These are phyloP conservation scores for Globisporangium uncinulatum DNA, from an alignment of 352 stramenopile genomes.

Conservation along the genomic window DNA sequence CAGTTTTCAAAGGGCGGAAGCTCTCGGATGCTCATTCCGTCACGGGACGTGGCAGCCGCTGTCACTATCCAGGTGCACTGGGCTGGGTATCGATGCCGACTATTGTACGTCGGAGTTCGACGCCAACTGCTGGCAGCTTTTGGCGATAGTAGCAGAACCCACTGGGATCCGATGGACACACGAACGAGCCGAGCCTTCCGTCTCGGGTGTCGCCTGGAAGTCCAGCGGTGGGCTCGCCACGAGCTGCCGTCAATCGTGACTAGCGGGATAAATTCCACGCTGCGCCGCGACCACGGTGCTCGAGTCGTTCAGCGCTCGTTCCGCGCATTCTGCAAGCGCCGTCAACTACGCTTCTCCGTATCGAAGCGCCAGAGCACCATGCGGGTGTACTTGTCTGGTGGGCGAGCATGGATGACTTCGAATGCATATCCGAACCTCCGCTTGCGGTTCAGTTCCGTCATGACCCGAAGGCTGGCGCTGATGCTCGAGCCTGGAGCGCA, in stretches of 20 bases:
- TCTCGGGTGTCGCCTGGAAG: slow-evolving; percentile 4
- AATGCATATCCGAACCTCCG: neutral
- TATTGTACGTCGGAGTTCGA: slow-evolving; percentile 6
- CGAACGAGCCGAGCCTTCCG: too few relatives aligned
- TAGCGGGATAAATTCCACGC: slow-evolving; percentile 17
- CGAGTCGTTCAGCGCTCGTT: slow-evolving; percentile 25
- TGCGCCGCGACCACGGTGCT: slow-evolving; percentile 21
- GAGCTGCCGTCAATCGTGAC: slow-evolving; percentile 35
- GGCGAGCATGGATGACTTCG: slow-evolving; percentile 36
- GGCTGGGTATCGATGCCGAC: slow-evolving; percentile 7
- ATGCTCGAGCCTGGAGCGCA: slow-evolving; percentile 28
- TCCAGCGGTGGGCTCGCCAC: slow-evolving; percentile 29
- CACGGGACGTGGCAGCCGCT: slow-evolving; percentile 4
- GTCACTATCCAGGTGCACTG: slow-evolving; percentile 8
- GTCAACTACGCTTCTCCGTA: slow-evolving; percentile 19
- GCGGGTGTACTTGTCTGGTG: slow-evolving; percentile 34
- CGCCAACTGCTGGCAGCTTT: neutral
- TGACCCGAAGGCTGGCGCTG: slow-evolving; percentile 43
- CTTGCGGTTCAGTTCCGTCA: slow-evolving; percentile 31
- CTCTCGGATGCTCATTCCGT: neutral
- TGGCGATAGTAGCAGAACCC: neutral
- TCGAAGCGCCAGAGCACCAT: slow-evolving; percentile 1
- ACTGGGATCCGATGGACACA: neutral
- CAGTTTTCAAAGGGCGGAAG: slow-evolving; percentile 17
- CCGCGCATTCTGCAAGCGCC: slow-evolving; percentile 15